These are phyloP conservation scores for Rhododendron simsii DNA, from an alignment of 148 eudicot genomes.

Conservation along the genomic window DNA sequence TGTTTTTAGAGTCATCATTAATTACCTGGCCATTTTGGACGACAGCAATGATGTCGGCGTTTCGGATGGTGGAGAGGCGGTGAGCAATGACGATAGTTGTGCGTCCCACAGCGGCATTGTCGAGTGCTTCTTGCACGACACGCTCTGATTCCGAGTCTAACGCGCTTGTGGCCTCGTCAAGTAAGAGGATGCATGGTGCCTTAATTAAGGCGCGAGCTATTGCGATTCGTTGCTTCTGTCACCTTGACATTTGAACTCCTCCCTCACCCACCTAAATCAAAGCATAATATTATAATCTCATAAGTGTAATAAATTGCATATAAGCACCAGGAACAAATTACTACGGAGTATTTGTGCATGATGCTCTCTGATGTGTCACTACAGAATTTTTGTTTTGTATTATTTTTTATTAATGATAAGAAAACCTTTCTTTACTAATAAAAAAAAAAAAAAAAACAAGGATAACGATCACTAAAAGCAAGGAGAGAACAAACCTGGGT, in stretches of 20 bases:
- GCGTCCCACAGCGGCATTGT: neutral
- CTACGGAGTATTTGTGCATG: too few relatives aligned
- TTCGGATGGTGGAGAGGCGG: neutral
- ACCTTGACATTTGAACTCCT: neutral
- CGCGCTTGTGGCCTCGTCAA: neutral
- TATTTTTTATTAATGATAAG: too few relatives aligned
- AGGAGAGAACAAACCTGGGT: slow-evolving; percentile 50
- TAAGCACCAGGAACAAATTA: too few relatives aligned
- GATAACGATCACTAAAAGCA: neutral
- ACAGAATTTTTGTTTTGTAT: too few relatives aligned
- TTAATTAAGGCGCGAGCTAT: neutral
- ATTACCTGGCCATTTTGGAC: neutral
- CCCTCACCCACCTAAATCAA: neutral
- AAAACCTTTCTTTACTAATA: too few relatives aligned
- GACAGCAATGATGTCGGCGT: neutral
- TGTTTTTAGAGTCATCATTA: too few relatives aligned
- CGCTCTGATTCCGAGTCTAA: neutral
- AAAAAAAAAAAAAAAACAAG: too few relatives aligned
- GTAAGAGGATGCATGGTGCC: neutral
- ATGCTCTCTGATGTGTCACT: too few relatives aligned
- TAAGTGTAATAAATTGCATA: too few relatives aligned
- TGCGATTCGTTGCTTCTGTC: neutral
- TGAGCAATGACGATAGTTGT: neutral
- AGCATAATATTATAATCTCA: neutral
- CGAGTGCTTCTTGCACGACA: neutral